Percentiles rank a stretch among this genome's conserved stretches.
These are phyloP conservation scores for Epicoccum nigrum DNA, from an alignment of 2,329 filamentous ascomycete species.

Conservation along the genomic window DNA sequence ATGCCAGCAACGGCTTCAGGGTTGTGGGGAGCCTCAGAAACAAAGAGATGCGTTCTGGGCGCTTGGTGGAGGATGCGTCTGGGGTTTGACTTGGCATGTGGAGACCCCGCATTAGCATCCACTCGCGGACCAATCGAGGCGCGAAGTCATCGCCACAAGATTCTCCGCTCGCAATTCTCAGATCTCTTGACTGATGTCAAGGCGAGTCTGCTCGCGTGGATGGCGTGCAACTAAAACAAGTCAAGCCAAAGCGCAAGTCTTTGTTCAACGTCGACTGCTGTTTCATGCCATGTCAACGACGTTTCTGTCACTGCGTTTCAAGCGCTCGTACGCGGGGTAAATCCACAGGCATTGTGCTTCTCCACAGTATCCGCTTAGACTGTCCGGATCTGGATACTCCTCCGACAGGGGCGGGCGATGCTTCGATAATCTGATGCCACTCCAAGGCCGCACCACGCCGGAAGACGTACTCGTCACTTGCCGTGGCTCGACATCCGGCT, in stretches of 20 bases:
- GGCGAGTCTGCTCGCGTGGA: slow-evolving; percentile 11
- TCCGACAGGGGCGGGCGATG: slow-evolving; percentile 15
- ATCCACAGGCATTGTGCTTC: slow-evolving; percentile 7
- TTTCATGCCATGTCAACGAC: slow-evolving; percentile 5
- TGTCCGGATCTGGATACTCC: slow-evolving; percentile 15
- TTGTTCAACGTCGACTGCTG: slow-evolving; percentile 15
- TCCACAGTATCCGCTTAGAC: slow-evolving; percentile 18
- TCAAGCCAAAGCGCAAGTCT: slow-evolving; percentile 13
- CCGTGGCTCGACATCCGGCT: slow-evolving; percentile 15
- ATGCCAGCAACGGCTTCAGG: slow-evolving; percentile 12
- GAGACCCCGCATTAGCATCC: slow-evolving; percentile 35
- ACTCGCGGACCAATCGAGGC: slow-evolving; percentile 24
- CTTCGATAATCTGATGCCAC: slow-evolving; percentile 15
- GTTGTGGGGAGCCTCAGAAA: slow-evolving; percentile 17
- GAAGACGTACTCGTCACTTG: slow-evolving; percentile 14
- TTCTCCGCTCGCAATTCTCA: slow-evolving; percentile 3
- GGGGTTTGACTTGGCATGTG: slow-evolving; percentile 37
- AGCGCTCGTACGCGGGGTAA: slow-evolving; percentile 21
- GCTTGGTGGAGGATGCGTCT: slow-evolving; percentile 17
- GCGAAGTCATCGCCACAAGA: slow-evolving; percentile 4
- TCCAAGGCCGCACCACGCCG: slow-evolving; percentile 18
- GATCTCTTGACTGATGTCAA: slow-evolving; percentile 18
- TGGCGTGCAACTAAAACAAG: slow-evolving; percentile 7
- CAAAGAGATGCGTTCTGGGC: slow-evolving; percentile 17
- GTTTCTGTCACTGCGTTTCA: slow-evolving; percentile 15